phyloP scores from a whole-genome alignment of 805 yeast genomes.

The Wickerhamia fluorescens region DNA sequence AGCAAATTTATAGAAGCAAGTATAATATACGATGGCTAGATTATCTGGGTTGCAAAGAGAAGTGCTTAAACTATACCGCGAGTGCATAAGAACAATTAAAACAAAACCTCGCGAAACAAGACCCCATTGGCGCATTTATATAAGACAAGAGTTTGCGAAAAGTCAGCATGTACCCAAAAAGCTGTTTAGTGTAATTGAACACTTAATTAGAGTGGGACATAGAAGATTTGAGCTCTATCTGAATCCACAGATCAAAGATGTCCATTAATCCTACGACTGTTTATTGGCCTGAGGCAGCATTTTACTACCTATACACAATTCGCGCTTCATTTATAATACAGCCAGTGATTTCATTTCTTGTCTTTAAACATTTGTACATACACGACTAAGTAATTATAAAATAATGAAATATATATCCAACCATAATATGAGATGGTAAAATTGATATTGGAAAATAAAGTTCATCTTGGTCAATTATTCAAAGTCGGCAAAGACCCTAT shows the following conservation, averaged over 20 bases:
- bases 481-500: conserved; percentile 23
- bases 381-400: too few relatives aligned
- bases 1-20: too few relatives aligned
- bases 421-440: too few relatives aligned
- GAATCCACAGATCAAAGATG: conserved; percentile 64
- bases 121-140: conserved; percentile 35
- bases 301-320: too few relatives aligned
- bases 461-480: too few relatives aligned
- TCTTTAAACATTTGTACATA: too few relatives aligned
- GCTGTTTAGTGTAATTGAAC: conserved; percentile 82
- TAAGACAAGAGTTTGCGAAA: conserved; percentile 58
- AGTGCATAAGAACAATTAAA: conserved; percentile 38
- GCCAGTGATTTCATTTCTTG: too few relatives aligned
- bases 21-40: conserved; percentile 34
- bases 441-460: too few relatives aligned
- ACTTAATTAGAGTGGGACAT: conserved; percentile 69
- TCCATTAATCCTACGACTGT: conserved; percentile 22
- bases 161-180: conserved; percentile 55
- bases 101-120: conserved; percentile 44
- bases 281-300: too few relatives aligned
- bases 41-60: conserved; percentile 39
- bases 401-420: too few relatives aligned
- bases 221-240: conserved; percentile 67
- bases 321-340: too few relatives aligned
- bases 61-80: conserved; percentile 44